Evolutionary conservation across 495 filamentous ascomycete species (phyloP), one percentile per base, ranked within the genome.

Genomic region (Oidiodendron maius): DNA sequence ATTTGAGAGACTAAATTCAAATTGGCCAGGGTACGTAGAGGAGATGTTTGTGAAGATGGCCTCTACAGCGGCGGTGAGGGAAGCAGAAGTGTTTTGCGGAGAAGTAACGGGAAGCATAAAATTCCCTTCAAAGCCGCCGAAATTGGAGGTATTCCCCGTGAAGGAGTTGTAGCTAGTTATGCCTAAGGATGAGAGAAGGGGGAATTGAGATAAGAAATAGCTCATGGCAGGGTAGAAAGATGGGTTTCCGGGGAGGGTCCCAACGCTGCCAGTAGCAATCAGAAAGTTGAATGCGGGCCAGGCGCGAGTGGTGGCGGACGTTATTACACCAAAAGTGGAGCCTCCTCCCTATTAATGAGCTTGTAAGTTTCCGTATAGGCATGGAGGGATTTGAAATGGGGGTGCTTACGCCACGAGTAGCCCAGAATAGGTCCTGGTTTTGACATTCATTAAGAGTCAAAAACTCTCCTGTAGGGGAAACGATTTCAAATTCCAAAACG

Each of bases 391-490:
- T n/a, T n/a, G 10, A 43, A 20, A 36, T 28, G 34, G 4, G 17
- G 24, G 4, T 24, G 40, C 71, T 61, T 56, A 71, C 68, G 1
- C 81, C 83, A 28, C 74, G 70, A 17, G 84, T 65, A 12, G 83
- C 83, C 81, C 78, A 85, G 59, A 80, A 85, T 4, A 86, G 56
- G 56, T 86, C 82, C 2, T 64, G 36, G 48, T 83, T 71, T 48
- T 76, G 63, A 46, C 70, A 72, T 36, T 72, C 72, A 41, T 74
- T 78, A 9, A 72, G 76, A 0, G 63, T 71, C 20, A 83, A 40
- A 15, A 77, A 64, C 3, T 74, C 61, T 0, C 83, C 81, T 0
- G 37, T 47, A 0, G 73, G 72, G 2, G 75, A 77, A 6, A 86
- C 71, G 0, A 86, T 64, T 40, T 82, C 74, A 64, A 75, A 75